These are phyloP conservation scores for Neodidymelliopsis sp. DNA, from an alignment of 2,329 filamentous ascomycete genomes.

Conservation along the genomic window DNA sequence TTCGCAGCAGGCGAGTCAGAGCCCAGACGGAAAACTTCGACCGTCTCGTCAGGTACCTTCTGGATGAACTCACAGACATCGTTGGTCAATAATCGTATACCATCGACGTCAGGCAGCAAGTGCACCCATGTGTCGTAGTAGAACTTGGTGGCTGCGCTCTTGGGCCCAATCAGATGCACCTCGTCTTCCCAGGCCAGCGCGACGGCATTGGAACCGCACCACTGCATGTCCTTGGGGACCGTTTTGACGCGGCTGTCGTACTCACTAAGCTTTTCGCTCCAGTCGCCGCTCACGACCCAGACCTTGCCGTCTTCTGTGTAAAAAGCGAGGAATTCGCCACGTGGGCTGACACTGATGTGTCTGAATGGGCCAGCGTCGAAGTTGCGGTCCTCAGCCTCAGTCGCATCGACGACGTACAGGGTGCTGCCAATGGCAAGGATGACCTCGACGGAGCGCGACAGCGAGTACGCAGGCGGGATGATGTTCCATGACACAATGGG, in stretches of 20 bases:
- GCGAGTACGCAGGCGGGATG: constrained; percentile 84
- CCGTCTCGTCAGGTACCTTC: constrained; percentile 83
- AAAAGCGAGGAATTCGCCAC: constrained; percentile 85
- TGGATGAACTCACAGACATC: constrained; percentile 98
- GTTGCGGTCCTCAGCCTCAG: constrained; percentile 88
- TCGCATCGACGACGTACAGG: constrained; percentile 84
- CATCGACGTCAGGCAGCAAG: constrained; percentile 85
- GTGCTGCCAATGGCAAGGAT: constrained; percentile 85
- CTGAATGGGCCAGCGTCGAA: constrained; percentile 92
- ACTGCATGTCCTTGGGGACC: constrained; percentile 85
- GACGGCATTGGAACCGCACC: constrained; percentile 95
- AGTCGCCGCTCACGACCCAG: constrained; percentile 94
- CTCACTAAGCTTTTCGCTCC: constrained; percentile 89
- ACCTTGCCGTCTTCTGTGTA: constrained; percentile 84
- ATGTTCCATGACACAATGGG: constrained; percentile 88
- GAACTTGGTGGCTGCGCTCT: constrained; percentile 76
- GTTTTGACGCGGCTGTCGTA: constrained; percentile 89
- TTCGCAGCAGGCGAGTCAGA: constrained; percentile 90
- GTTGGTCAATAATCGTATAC: constrained; percentile 88
- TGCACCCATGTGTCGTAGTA: constrained; percentile 94
- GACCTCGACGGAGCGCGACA: constrained; percentile 92
- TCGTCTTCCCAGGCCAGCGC: constrained; percentile 98
- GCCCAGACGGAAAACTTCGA: constrained; percentile 87
- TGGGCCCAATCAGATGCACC: constrained; percentile 89
- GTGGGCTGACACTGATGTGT: constrained; percentile 89